Conservation (phyloP, 164 flowering plant genomes). For the Pachysandra terminalis region DNA sequence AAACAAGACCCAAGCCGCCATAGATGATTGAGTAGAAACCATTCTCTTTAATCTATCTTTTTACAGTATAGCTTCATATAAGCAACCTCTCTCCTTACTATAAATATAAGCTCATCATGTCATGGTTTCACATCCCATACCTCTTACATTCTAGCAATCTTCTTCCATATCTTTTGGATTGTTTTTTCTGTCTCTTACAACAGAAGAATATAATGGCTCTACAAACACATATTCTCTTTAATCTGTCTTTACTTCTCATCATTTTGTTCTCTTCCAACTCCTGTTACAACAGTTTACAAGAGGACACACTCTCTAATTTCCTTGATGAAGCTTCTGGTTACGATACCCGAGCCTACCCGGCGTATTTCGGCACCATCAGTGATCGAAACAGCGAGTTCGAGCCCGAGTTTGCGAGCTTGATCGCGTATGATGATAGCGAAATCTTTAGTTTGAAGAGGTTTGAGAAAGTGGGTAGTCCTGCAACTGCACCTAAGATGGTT, state of each 20-base stretch:
- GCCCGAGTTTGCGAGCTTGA: conserved; percentile 8
- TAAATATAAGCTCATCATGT: conserved; percentile 24
- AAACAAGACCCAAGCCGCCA: conserved; percentile 8
- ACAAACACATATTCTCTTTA: conserved; percentile 10
- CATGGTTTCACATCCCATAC: conserved; percentile 18
- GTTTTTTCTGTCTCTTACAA: conserved; percentile 2
- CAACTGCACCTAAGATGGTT: conserved; percentile 4
- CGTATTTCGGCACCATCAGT: conserved; percentile 20
- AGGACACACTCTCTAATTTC: conserved; percentile 18
- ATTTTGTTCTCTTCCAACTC: conserved; percentile 10
- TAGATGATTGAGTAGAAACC: conserved; percentile 13
- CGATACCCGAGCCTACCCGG: conserved; percentile 27
- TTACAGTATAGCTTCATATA: background rate
- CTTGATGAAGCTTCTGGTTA: conserved; percentile 9
- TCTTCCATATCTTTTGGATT: conserved; percentile 1
- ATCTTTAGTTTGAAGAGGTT: conserved; percentile 3
- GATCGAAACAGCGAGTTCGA: conserved; percentile 11
- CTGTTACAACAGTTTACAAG: conserved; percentile 15
- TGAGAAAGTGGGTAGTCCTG: conserved; percentile 12
- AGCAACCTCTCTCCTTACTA: conserved; percentile 12
- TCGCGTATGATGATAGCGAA: conserved; percentile 5
- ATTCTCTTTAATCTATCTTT: conserved; percentile 8
- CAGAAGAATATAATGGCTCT: conserved; percentile 17
- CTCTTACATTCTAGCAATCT: conserved; percentile 7
- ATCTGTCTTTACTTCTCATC: conserved; percentile 15